These are phyloP conservation scores for Blastobotrys niveus DNA, from an alignment of 1,139 yeast species.

Conservation along the genomic window DNA sequence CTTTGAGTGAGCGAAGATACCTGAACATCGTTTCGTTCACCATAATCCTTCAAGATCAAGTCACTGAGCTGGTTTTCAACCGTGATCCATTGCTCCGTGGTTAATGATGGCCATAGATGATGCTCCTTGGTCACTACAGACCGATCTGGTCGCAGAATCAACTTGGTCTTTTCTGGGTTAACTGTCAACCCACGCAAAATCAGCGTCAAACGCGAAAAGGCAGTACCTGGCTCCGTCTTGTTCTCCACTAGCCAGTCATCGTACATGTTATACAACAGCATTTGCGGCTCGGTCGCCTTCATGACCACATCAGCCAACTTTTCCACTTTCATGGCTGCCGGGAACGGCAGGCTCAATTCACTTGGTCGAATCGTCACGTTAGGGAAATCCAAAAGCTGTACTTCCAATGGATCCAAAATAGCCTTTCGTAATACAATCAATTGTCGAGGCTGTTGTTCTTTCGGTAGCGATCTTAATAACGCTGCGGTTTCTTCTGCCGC, in stretches of 20 bases:
- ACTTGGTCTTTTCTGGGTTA: constrained; percentile 68
- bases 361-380: constrained; percentile 85
- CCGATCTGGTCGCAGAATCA: constrained; percentile 71
- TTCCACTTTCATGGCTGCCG: constrained; percentile 76
- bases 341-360: constrained; percentile 85
- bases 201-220: constrained; percentile 80
- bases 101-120: constrained; percentile 90
- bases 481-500: constrained; percentile 98
- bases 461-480: constrained; percentile 76
- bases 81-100: constrained; percentile 85
- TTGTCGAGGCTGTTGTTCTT: constrained; percentile 93
- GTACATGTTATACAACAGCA: constrained; percentile 83
- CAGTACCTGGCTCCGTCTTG: constrained; percentile 76
- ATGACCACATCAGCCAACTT: constrained; percentile 73
- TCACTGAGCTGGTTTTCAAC: constrained; percentile 87
- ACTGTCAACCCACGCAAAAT: constrained; percentile 75
- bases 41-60: constrained; percentile 77
- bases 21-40: constrained; percentile 78
- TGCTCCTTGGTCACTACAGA: constrained; percentile 64
- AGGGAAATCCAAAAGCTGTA: constrained; percentile 95
- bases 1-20: constrained; percentile 85
- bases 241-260: constrained; percentile 75
- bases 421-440: constrained; percentile 87
- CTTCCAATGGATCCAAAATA: constrained; percentile 90
- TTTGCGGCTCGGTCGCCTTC: constrained; percentile 86